These are phyloP conservation scores for Carpinus fangiana DNA, from an alignment of 306 rosid species.

Conservation along the genomic window DNA sequence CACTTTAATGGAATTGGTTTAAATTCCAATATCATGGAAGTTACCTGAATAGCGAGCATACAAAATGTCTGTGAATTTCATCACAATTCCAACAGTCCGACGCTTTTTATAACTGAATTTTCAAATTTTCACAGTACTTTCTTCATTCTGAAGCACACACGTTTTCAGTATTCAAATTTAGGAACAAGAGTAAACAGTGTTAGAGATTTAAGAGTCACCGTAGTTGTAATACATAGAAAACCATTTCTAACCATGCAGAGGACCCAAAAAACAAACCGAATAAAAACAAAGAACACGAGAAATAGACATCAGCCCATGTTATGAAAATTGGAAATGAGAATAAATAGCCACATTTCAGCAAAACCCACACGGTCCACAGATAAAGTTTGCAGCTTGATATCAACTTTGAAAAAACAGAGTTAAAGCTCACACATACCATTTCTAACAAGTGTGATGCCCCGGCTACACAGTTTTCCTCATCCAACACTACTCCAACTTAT, in stretches of 20 bases:
- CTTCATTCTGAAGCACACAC: too few species aligned
- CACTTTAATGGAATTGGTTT: too few species aligned
- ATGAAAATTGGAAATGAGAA: neutral
- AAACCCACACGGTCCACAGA: neutral
- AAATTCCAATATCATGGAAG: too few species aligned
- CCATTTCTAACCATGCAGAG: neutral
- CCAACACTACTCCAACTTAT: constrained; percentile 4
- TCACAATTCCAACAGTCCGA: too few species aligned
- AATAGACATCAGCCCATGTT: neutral
- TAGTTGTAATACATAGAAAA: neutral
- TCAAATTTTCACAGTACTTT: neutral
- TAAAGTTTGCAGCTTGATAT: neutral
- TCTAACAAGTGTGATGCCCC: constrained; percentile 10
- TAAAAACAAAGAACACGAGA: neutral
- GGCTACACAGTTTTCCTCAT: constrained; percentile 10
- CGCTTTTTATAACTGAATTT: neutral
- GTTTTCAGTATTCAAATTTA: neutral
- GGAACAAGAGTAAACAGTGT: neutral
- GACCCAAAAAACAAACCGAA: neutral
- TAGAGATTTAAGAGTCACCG: neutral
- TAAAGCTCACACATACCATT: constrained; percentile 14
- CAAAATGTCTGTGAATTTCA: too few species aligned
- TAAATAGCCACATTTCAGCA: neutral
- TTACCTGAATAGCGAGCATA: too few species aligned
- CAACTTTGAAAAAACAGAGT: neutral